These are phyloP conservation scores for Thuja plicata DNA, from an alignment of 83 land plant species.

Conservation along the genomic window DNA sequence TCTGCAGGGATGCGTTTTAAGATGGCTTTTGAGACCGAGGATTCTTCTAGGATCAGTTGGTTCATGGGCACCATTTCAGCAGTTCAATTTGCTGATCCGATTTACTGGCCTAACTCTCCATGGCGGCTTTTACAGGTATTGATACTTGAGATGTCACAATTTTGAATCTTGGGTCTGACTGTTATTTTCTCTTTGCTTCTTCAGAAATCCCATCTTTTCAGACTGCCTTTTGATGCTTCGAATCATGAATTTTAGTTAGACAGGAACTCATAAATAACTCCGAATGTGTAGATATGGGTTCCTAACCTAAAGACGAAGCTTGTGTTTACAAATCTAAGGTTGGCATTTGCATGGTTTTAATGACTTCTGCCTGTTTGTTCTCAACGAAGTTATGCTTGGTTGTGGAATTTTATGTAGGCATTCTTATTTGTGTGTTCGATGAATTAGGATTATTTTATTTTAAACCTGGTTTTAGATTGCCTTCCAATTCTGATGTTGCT, in stretches of 20 bases:
- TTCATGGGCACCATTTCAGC: slow-evolving; percentile 94
- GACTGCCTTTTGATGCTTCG: background rate
- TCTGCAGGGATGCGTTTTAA: slow-evolving; percentile 93
- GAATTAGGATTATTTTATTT: background rate
- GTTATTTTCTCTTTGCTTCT: background rate
- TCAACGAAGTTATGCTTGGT: background rate
- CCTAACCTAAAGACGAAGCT: background rate
- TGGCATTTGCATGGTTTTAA: background rate
- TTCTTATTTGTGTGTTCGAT: background rate
- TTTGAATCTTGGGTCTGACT: background rate
- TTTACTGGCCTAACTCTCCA: slow-evolving; percentile 93
- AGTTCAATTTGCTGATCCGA: slow-evolving; percentile 85
- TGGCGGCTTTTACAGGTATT: slow-evolving; percentile 97
- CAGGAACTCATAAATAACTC: background rate
- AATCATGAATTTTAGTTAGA: background rate
- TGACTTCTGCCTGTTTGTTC: background rate
- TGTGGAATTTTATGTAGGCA: background rate
- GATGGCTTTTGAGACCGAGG: slow-evolving; percentile 99
- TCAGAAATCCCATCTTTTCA: background rate
- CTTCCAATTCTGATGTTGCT: background rate
- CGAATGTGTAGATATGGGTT: background rate
- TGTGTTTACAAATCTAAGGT: background rate
- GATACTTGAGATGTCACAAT: background rate
- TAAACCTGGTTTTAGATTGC: background rate
- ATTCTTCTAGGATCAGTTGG: slow-evolving; percentile 98